Conservation (phyloP, 73 alveolate genomes). For the Symbiodinium pilosum region DNA sequence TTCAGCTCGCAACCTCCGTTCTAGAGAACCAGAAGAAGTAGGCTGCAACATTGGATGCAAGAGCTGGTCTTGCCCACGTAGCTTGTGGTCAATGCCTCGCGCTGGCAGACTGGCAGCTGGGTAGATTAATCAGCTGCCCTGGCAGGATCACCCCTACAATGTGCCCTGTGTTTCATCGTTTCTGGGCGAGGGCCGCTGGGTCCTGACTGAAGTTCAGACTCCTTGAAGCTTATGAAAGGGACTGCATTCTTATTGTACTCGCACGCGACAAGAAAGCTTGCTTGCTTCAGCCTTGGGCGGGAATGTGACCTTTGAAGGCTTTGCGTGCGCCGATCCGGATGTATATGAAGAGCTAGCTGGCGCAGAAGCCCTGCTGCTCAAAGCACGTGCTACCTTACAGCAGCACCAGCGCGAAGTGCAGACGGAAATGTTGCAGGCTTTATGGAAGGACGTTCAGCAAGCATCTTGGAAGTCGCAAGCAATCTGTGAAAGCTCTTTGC, state of each 20-base stretch:
- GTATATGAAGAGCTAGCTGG: not conserved
- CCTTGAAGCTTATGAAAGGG: too few species aligned
- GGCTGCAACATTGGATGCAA: too few species aligned
- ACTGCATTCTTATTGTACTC: too few species aligned
- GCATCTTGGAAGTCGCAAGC: not conserved
- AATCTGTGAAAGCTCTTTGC: not conserved
- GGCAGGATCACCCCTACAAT: constrained; percentile 10
- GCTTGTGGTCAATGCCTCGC: too few species aligned
- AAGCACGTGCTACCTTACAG: not conserved
- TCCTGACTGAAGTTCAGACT: not conserved
- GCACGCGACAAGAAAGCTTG: not conserved
- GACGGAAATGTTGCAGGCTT: not conserved
- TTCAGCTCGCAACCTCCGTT: too few species aligned
- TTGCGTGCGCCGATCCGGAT: not conserved
- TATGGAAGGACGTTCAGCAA: not conserved
- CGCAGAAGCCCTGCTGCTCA: not conserved
- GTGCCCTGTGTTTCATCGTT: not conserved
- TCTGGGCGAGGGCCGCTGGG: not conserved
- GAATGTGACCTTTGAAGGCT: not conserved
- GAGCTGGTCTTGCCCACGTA: too few species aligned
- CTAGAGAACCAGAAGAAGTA: too few species aligned
- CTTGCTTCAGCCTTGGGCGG: not conserved
- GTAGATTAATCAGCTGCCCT: too few species aligned
- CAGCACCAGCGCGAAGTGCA: not conserved
- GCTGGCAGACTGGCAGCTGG: too few species aligned